Evolutionary conservation across 2,329 filamentous ascomycete genomes (phyloP), one percentile per base, ranked within the genome.

Genomic region (Cytospora leucostoma): DNA sequence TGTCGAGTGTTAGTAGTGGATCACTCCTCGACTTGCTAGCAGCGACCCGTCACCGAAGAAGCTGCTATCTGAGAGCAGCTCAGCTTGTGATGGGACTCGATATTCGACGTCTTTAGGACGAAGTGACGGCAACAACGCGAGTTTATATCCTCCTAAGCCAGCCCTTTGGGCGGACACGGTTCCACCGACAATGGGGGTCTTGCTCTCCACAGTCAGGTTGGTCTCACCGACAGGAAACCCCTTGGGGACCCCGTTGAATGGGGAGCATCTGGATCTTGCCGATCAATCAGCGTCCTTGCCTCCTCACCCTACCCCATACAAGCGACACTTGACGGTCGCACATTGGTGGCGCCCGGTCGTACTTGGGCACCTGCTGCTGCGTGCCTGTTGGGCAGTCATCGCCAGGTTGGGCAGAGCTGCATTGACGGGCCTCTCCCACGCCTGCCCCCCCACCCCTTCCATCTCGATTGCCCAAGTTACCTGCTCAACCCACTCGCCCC

Each of bases 311-410:
- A 19, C 44, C 8, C n/a, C n/a, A 47, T 47, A 47, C 44, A 19
- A 21, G 44, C 19, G 44, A 47, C 44, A 47, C 44, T 47, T 47
- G 44, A 47, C 44, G 7, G 44, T 21, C 44, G 17, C 44, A 47
- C 15, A 47, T 47, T 47, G 44, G 44, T 47, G 44, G 44, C 44
- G 44, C 44, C 44, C n/a, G 44, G 44, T 47, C 44, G 44, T 21
- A 47, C 44, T 47, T 47, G 44, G 44, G 44, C 44, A 47, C 44
- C 44, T 12, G 44, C 44, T 47, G 44, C 44, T 47, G n/a, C 27
- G 27, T 47, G 44, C 10, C n/a, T 47, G 44, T 47, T 47, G 44
- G 44, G 44, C 44, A 44, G 40, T 44, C 40, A 44, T 8, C 19
- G 44, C 5, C 5, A 8, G 38, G 44, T 47, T 47, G 44, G 44